These are phyloP conservation scores for Strobilomyces confusus DNA, from an alignment of 768 basidiomycete species.

Conservation along the genomic window DNA sequence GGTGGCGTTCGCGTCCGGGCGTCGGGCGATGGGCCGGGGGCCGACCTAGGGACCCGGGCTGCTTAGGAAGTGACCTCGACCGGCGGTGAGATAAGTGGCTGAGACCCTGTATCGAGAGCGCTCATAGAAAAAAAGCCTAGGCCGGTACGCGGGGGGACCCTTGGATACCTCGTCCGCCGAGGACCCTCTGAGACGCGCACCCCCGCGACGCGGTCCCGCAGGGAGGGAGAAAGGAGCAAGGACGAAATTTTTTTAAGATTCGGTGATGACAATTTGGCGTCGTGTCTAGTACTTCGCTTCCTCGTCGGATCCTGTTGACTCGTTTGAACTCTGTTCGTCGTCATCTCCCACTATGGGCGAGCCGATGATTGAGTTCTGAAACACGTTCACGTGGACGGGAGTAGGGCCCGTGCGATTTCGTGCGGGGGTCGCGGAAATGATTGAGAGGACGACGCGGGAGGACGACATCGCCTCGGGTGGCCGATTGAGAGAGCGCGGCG, in stretches of 20 bases:
- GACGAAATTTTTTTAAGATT: not conserved
- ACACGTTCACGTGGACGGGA: not conserved
- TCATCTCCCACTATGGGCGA: not conserved
- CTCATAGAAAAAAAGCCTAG: too few relatives aligned
- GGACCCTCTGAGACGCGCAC: constrained; percentile 10
- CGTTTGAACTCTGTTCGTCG: too few relatives aligned
- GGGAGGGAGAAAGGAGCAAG: not conserved
- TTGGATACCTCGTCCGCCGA: constrained; percentile 3
- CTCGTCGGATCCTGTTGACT: not conserved
- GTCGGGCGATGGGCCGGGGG: not conserved
- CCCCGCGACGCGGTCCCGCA: not conserved
- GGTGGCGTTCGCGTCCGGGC: not conserved
- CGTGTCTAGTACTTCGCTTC: not conserved
- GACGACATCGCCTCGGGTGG: not conserved
- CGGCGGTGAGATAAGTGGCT: constrained; percentile 3
- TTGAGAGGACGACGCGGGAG: too few relatives aligned
- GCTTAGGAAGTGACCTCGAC: too few relatives aligned
- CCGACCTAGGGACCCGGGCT: too few relatives aligned
- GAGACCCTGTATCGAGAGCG: constrained; percentile 7
- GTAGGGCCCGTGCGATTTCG: constrained; percentile 1
- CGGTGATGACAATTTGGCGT: not conserved
- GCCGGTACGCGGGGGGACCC: constrained; percentile 3
- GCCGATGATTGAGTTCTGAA: constrained; percentile 5
- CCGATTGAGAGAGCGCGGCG: too few relatives aligned
- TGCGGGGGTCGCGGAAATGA: constrained; percentile 2